Conservation (phyloP, 108 stramenopile species). For the Aurantiochytrium sp. region DNA sequence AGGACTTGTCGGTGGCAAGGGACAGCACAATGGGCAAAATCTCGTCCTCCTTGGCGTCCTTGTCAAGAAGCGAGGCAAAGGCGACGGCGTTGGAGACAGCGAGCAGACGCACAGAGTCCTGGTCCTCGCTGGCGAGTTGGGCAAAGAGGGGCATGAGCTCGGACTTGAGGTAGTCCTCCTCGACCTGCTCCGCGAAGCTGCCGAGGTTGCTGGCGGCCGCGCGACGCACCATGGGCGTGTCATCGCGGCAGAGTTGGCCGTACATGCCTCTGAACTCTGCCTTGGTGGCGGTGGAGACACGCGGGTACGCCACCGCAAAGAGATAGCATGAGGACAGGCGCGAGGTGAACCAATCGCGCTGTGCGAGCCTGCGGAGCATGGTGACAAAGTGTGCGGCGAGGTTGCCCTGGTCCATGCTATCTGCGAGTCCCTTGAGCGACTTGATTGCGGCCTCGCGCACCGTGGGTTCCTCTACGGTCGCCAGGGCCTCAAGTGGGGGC, state of each 20-base stretch:
- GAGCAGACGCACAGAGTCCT: constrained; percentile 88
- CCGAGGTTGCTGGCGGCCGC: constrained; percentile 75
- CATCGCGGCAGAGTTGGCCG: constrained; percentile 71
- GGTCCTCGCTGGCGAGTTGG: constrained; percentile 74
- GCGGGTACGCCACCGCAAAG: constrained; percentile 54
- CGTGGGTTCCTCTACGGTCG: constrained; percentile 84
- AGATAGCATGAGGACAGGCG: constrained; percentile 78
- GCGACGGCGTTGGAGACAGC: constrained; percentile 76
- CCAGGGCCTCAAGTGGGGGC: constrained; percentile 75
- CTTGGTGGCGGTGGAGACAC: background rate
- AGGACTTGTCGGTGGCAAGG: constrained; percentile 10
- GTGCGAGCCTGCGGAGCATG: constrained; percentile 66
- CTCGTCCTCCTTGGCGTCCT: constrained; percentile 27
- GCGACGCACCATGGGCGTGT: constrained; percentile 88
- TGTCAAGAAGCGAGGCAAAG: constrained; percentile 64
- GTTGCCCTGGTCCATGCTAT: constrained; percentile 40
- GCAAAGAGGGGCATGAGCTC: constrained; percentile 67
- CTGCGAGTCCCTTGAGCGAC: constrained; percentile 41
- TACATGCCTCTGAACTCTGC: constrained; percentile 37
- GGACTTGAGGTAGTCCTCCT: constrained; percentile 26
- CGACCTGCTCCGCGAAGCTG: constrained; percentile 40
- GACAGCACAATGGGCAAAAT: background rate
- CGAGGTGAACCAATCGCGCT: constrained; percentile 93
- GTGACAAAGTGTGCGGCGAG: constrained; percentile 59
- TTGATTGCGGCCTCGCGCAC: constrained; percentile 62